Evolutionary conservation across 2,329 filamentous ascomycete species (phyloP).

Genomic region (Dendrostoma leiphaemia): DNA sequence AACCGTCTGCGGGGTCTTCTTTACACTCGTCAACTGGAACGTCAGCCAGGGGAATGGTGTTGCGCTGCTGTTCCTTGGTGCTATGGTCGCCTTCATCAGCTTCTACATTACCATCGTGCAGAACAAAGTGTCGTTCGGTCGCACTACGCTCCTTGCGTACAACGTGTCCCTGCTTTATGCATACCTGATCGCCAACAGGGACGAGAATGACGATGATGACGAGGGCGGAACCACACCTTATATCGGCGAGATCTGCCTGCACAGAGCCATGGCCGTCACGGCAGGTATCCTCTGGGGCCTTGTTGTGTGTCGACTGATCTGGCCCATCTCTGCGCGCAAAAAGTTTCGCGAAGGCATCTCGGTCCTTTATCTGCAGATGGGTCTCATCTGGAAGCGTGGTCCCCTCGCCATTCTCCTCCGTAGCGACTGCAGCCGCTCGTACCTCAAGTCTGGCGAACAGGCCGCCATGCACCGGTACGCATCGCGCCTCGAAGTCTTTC

Average conservation of each 20-base stretch:
- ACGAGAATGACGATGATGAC: constrained; percentile 80
- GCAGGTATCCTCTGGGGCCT: constrained; percentile 90
- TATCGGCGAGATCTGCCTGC: constrained; percentile 83
- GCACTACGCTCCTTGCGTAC: constrained; percentile 93
- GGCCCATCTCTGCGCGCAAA: constrained; percentile 85
- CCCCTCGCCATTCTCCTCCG: constrained; percentile 73
- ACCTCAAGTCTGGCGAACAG: constrained; percentile 87
- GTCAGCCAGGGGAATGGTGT: constrained; percentile 71
- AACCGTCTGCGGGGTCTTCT: constrained; percentile 75
- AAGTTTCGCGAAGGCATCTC: constrained; percentile 89
- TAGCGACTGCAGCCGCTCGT: constrained; percentile 58
- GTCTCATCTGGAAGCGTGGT: constrained; percentile 92
- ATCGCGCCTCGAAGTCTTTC: constrained; percentile 70
- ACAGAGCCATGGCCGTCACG: constrained; percentile 83
- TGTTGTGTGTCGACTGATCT: constrained; percentile 82
- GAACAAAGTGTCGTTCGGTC: constrained; percentile 83
- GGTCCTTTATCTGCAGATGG: constrained; percentile 91
- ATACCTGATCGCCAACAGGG: constrained; percentile 80
- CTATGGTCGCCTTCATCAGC: constrained; percentile 75
- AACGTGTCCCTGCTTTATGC: constrained; percentile 94
- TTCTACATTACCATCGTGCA: constrained; percentile 87
- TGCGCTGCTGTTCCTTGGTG: constrained; percentile 77
- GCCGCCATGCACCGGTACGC: constrained; percentile 80
- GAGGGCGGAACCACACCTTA: constrained; percentile 82
- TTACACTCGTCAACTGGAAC: constrained; percentile 76